Evolutionary conservation across 805 yeast species (phyloP), one percentile per base, ranked within the genome.

Genomic region (Candida maltosa): DNA sequence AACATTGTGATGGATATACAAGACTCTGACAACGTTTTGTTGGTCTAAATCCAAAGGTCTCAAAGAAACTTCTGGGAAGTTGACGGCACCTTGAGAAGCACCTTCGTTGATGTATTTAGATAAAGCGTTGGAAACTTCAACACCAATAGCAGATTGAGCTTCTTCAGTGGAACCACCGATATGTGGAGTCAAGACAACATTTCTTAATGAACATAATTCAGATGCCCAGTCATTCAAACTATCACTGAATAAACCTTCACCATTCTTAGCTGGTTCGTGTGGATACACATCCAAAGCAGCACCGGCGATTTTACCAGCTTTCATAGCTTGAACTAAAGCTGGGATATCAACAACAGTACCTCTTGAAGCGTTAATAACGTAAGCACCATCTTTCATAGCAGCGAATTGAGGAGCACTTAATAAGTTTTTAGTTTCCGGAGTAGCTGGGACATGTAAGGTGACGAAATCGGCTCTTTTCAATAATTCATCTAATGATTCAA

Each of bases 141-240:
- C 72, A 69, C 98, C 98, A 56, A 93, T 93, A 26, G 97, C 95
- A 38, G 86, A 76, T 75, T 93, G 98, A 25, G 98, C 98, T 73
- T 93, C 98, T 66, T 91, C 97, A 31, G 98, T 93, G 34, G 97
- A 88, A 48, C 98, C 98, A 68, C 98, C 98, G 51, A 93, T 93
- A 60, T 93, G 98, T 22, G 98, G 98, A 37, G 97, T 83, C 54
- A 93, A 75, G 47, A 93, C 88, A 43, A 91, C 79, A 66, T 93
- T 93, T 68, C 89, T 80, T 59, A 88, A 75, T 8, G 84, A 69
- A 49, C 80, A 75, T 51, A 93, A 75, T 58, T 89, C 96, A 22
- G 86, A 70, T 44, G 85, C 76, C 89, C 96, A 93, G 27, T 69
- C 49, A 67, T 91, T 91, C 58, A 93, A 74, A 27, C 75, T 74